A percentile compares a stretch with the other conserved stretches of the same genome.
Evolutionary conservation across 2,329 filamentous ascomycete species (phyloP).

Genomic region (Verticillium klebahnii): DNA sequence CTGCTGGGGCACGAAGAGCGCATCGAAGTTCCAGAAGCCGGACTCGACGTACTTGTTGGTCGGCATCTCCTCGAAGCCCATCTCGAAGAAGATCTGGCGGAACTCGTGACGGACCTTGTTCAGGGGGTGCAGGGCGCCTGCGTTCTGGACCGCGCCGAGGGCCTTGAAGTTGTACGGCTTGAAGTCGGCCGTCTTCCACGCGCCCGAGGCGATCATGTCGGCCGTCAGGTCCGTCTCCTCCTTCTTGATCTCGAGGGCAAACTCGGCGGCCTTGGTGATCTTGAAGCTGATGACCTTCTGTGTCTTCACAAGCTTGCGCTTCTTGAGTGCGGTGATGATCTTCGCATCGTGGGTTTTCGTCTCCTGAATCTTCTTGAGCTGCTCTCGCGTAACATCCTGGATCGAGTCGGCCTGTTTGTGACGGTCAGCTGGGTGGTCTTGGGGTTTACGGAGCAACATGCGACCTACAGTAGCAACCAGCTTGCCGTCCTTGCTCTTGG

Average conservation of each 20-base stretch:
- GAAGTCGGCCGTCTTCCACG: conserved; percentile 90
- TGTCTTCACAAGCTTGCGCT: conserved; percentile 82
- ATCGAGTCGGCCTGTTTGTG: conserved; percentile 60
- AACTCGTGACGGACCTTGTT: conserved; percentile 97
- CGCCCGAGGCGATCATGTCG: conserved; percentile 82
- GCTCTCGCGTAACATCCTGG: conserved; percentile 71
- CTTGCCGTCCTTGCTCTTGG: conserved; percentile 54
- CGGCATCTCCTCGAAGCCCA: conserved; percentile 98
- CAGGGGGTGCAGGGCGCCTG: conserved; percentile 63
- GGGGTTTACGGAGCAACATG: background rate
- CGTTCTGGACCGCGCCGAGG: conserved; percentile 55
- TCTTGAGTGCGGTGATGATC: conserved; percentile 75
- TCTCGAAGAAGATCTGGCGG: conserved; percentile 97
- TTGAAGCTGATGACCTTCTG: conserved; percentile 84
- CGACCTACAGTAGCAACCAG: conserved; percentile 43
- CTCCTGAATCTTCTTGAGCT: conserved; percentile 68
- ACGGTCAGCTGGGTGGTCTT: conserved; percentile 5
- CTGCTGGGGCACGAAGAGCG: conserved; percentile 44
- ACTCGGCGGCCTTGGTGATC: conserved; percentile 81
- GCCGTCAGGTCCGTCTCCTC: conserved; percentile 94
- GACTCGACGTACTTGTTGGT: conserved; percentile 92
- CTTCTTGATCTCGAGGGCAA: conserved; percentile 80
- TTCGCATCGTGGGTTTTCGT: conserved; percentile 71
- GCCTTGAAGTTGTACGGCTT: conserved; percentile 81
- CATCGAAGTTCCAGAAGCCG: conserved; percentile 36